A percentile compares a stretch with the other conserved stretches of the same genome.
Conservation (phyloP, 2,329 filamentous ascomycete genomes). For the Colletotrichum limetticola region DNA sequence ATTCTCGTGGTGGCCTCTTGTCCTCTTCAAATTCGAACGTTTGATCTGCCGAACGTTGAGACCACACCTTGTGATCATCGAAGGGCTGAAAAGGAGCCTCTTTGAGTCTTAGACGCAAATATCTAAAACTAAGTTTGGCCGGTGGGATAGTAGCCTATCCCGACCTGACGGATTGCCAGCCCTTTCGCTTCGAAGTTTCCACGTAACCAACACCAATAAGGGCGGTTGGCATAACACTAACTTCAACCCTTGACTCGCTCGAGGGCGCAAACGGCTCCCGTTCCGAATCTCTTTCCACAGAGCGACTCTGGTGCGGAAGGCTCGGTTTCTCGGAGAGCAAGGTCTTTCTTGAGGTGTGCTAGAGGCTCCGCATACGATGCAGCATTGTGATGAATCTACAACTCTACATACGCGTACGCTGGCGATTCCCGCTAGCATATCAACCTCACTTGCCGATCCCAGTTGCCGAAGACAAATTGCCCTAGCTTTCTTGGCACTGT, state of each 20-base stretch:
- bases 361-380: neutral
- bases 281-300: neutral
- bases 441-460: conserved; percentile 23
- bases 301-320: neutral
- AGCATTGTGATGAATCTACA: neutral
- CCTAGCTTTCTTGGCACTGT: conserved; percentile 16
- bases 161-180: neutral
- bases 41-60: neutral
- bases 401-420: neutral
- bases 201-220: neutral
- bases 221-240: neutral
- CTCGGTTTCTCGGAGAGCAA: neutral
- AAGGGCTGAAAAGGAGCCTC: neutral
- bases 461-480: conserved; percentile 29
- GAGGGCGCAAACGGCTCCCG: neutral
- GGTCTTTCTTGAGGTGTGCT: neutral
- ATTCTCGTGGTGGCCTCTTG: neutral
- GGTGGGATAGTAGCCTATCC: neutral
- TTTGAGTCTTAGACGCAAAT: neutral
- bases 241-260: neutral
- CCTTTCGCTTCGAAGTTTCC: neutral
- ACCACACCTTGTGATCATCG: neutral
- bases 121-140: neutral
- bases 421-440: neutral
- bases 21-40: neutral